These are phyloP conservation scores for Paraphoma chrysanthemicola DNA, from an alignment of 2,329 filamentous ascomycete species.

Conservation along the genomic window DNA sequence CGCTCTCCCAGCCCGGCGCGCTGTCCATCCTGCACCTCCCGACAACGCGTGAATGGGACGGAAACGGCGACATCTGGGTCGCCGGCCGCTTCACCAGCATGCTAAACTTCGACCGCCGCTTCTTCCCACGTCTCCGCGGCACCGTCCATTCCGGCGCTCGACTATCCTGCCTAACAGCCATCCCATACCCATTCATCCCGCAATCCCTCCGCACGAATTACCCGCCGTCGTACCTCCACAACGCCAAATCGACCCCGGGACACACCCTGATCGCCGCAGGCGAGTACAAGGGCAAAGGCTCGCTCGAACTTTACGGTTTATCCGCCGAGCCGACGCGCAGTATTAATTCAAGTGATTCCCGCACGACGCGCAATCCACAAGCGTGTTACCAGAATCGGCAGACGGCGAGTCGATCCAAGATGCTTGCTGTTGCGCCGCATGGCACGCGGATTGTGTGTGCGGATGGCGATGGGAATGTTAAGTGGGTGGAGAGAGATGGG, in stretches of 20 bases:
- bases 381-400: constrained; percentile 70
- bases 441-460: constrained; percentile 83
- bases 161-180: constrained; percentile 73
- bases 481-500: constrained; percentile 91
- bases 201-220: constrained; percentile 66
- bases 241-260: constrained; percentile 61
- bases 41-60: constrained; percentile 59
- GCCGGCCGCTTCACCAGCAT: constrained; percentile 89
- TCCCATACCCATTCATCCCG: constrained; percentile 72
- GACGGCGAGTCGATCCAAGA: constrained; percentile 78
- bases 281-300: constrained; percentile 91
- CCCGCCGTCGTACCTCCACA: constrained; percentile 57
- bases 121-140: constrained; percentile 77
- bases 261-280: constrained; percentile 81
- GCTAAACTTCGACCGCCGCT: constrained; percentile 86
- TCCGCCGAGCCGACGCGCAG: constrained; percentile 44
- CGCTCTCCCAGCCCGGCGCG: constrained; percentile 80
- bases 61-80: constrained; percentile 83
- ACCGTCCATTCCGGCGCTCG: constrained; percentile 85
- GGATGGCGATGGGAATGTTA: constrained; percentile 82
- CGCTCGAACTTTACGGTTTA: constrained; percentile 83
- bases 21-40: constrained; percentile 83
- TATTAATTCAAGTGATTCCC: constrained; percentile 36
- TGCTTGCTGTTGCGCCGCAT: constrained; percentile 82
- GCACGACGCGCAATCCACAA: constrained; percentile 52